Base-by-base conservation (phyloP, 2,329 filamentous ascomycete genomes). In the Tolypocladium album region DNA sequence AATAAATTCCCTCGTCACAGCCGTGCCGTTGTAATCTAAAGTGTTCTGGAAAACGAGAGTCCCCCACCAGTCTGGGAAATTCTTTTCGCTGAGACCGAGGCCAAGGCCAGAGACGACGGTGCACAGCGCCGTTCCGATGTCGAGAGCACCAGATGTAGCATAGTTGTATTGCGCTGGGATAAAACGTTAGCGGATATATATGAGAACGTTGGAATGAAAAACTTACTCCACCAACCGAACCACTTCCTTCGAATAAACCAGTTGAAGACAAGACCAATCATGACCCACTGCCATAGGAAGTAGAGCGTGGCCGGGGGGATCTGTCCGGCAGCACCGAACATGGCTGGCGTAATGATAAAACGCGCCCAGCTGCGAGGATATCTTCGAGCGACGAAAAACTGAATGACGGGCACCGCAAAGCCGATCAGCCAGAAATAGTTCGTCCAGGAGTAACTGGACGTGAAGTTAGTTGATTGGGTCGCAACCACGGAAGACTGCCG, bases 341-440 rank as follows among this genome's bases (percentile, higher is more conserved):
- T 75, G 38, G 82, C 74, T 0, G 81, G 82, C 24, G 77, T 80
- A 66, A 76, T 79, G 62, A 84, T 67, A 64, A 78, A 84, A 22
- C 78, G 75, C 55, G 79, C 71, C 9, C 72, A 70, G 39, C 72
- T 76, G 56, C 72, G 75, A 17, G 80, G 80, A 59, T 73, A 83
- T 31, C 69, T 68, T 22, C 78, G 74, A 7, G 80, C 79, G 15
- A 76, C 64, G 58, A 80, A 61, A 67, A 75, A 84, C 68, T 83
- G 78, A 8, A 76, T 61, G 4, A 80, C 62, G 0, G 82, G 82
- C 4, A 79, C 68, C 2, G 75, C 40, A 39, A 74, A 75, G 3
- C 82, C 82, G 17, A 81, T 76, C 31, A 84, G 70, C 76, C 79
- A 85, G 72, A 83, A 84, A 65, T 72, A 83, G 68, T 82, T 78